Evolutionary conservation across 257 asterid genomes (phyloP), one percentile per base, ranked within the genome.

Genomic region (Forsythia suspensa): DNA sequence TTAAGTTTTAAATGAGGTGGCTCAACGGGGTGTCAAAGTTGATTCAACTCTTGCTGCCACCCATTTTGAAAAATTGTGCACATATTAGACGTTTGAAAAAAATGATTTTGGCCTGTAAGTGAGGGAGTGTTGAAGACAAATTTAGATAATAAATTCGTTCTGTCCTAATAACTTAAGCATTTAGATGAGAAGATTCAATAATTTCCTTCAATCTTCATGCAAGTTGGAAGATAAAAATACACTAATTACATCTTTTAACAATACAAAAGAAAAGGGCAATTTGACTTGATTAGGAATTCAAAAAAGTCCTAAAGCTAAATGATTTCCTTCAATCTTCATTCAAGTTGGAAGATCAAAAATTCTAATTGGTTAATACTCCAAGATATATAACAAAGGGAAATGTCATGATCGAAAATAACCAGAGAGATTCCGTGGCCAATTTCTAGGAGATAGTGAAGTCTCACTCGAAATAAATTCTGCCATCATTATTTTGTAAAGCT

Each of bases 341-440:
- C 12, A 57, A 57, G 67, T 57, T 18, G 67, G 36, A 57, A 57
- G 34, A 57, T 18, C n/a, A 57, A 57, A 57, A 21, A 15, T n/a
- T 57, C 29, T 18, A 21, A 20, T 18, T 57, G 11, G n/a, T 20
- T 57, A 55, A 57, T 57, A 57, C 10, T 20, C 24, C 67, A 59
- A 59, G 37, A 13, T 20, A 59, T n/a, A 21, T 21, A 18, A 21
- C 36, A 20, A n/a, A n/a, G 37, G 37, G 36, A 59, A 59, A 59
- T 43, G 36, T 9, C 2, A 3, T 21, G 8, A 59, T 3, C n/a
- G 67, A 8, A n/a, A 59, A 70, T 70, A 13, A 70, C 36, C 74
- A 42, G n/a, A 20, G 71, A 84, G 15, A 75, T 67, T 75, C 73
- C 16, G 38, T 57, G 37, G 76, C 57, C n/a, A 75, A 65, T 44